phyloP scores from a whole-genome alignment of 306 rosid species.

The Erythrophleum fordii region DNA sequence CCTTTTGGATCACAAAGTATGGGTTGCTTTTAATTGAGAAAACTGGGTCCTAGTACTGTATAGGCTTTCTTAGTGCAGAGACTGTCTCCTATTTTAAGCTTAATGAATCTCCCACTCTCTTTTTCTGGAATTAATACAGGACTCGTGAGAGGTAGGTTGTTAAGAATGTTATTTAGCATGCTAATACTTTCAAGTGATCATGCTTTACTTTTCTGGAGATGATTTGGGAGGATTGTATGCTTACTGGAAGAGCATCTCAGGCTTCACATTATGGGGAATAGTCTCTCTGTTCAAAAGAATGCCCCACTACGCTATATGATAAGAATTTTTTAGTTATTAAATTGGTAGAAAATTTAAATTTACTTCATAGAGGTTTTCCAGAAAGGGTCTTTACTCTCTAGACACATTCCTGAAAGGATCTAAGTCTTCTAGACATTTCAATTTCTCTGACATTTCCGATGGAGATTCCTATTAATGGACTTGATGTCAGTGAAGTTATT shows the following conservation, averaged over 20 bases:
- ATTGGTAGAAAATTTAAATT: background rate
- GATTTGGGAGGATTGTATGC: constrained; percentile 1
- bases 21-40: background rate
- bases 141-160: background rate
- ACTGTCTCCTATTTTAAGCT: background rate
- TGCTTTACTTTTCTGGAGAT: constrained; percentile 7
- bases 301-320: background rate
- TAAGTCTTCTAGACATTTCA: background rate
- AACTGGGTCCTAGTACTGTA: background rate
- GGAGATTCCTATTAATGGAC: constrained; percentile 1
- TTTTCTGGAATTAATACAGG: background rate
- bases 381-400: background rate
- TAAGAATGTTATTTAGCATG: constrained; percentile 10
- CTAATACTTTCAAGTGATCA: background rate
- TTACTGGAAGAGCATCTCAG: background rate
- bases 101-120: background rate
- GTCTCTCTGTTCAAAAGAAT: background rate
- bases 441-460: background rate
- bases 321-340: background rate
- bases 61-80: background rate
- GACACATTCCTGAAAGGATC: background rate
- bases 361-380: background rate
- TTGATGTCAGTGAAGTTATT: constrained; percentile 23
- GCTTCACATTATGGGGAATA: constrained; percentile 4
- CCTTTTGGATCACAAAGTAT: background rate